Percentiles rank a stretch among this genome's conserved stretches.
phyloP scores from a whole-genome alignment of 2,329 filamentous ascomycete species.

The Calycina herbarum region DNA sequence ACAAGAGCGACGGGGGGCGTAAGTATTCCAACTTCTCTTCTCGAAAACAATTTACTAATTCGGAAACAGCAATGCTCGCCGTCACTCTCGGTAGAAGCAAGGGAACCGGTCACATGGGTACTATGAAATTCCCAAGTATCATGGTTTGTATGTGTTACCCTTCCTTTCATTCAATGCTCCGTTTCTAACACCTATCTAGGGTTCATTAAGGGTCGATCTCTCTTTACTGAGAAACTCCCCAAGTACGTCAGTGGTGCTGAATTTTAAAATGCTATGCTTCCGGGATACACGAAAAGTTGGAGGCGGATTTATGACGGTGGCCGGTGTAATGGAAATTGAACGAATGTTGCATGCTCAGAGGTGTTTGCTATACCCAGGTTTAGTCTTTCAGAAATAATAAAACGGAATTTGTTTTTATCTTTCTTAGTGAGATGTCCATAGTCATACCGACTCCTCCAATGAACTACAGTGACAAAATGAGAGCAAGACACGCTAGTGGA shows the following conservation, averaged over 20 bases:
- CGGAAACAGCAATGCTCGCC: slow-evolving; percentile 25
- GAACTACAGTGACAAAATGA: too few relatives aligned
- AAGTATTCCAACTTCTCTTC: slow-evolving; percentile 13
- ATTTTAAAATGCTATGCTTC: background rate
- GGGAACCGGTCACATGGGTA: slow-evolving; percentile 29
- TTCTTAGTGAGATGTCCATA: background rate
- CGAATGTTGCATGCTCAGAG: background rate
- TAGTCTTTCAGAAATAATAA: background rate
- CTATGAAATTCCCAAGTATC: slow-evolving; percentile 30
- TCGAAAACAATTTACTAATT: background rate
- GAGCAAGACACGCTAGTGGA: too few relatives aligned
- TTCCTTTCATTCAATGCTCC: background rate
- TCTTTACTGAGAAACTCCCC: slow-evolving; percentile 15
- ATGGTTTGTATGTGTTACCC: slow-evolving; percentile 26
- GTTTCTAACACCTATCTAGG: background rate
- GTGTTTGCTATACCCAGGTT: slow-evolving; percentile 5
- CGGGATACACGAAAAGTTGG: background rate
- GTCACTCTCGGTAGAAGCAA: slow-evolving; percentile 32
- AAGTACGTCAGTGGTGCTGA: slow-evolving; percentile 13
- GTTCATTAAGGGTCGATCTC: slow-evolving; percentile 11
- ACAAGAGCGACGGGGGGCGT: slow-evolving; percentile 28
- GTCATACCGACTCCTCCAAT: too few relatives aligned
- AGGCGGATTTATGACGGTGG: background rate
- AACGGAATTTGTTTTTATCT: background rate
- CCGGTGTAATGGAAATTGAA: background rate